These are phyloP conservation scores for Corynespora cassiicola DNA, from an alignment of 2,329 filamentous ascomycete species.

Conservation along the genomic window DNA sequence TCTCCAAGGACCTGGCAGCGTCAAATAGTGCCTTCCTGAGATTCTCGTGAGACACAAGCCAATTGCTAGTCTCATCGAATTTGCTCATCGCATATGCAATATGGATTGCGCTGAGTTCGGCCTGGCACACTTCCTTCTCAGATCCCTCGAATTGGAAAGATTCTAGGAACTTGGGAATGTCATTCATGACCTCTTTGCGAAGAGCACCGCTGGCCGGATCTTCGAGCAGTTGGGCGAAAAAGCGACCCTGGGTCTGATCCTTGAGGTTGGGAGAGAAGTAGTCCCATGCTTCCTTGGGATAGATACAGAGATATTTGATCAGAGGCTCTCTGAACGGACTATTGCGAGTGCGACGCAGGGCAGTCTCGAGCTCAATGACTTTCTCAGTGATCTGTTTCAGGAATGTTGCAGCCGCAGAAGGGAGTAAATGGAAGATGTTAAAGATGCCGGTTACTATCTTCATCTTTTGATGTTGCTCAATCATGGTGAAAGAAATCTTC, in stretches of 20 bases:
- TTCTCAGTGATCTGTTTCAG: constrained; percentile 89
- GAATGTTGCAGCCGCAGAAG: constrained; percentile 86
- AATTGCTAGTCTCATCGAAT: constrained; percentile 68
- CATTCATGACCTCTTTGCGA: constrained; percentile 74
- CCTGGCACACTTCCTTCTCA: constrained; percentile 73
- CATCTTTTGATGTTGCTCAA: constrained; percentile 92
- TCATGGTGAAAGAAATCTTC: constrained; percentile 90
- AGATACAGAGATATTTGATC: constrained; percentile 92
- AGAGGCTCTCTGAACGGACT: constrained; percentile 92
- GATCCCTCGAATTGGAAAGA: constrained; percentile 69
- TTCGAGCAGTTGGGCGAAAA: constrained; percentile 85
- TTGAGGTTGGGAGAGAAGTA: constrained; percentile 81
- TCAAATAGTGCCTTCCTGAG: constrained; percentile 65
- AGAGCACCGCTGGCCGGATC: constrained; percentile 77
- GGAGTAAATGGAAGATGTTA: constrained; percentile 96
- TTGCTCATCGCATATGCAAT: constrained; percentile 79
- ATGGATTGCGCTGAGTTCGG: constrained; percentile 87
- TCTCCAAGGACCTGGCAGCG: constrained; percentile 80
- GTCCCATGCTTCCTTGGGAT: constrained; percentile 84
- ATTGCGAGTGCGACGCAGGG: constrained; percentile 82
- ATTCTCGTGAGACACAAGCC: constrained; percentile 65
- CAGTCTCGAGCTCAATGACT: constrained; percentile 86
- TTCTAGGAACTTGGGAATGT: constrained; percentile 74
- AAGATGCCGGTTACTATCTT: constrained; percentile 94
- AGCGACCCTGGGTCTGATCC: constrained; percentile 85